These are phyloP conservation scores for Aspergillus aculeatinus DNA, from an alignment of 2,329 filamentous ascomycete genomes.

Conservation along the genomic window DNA sequence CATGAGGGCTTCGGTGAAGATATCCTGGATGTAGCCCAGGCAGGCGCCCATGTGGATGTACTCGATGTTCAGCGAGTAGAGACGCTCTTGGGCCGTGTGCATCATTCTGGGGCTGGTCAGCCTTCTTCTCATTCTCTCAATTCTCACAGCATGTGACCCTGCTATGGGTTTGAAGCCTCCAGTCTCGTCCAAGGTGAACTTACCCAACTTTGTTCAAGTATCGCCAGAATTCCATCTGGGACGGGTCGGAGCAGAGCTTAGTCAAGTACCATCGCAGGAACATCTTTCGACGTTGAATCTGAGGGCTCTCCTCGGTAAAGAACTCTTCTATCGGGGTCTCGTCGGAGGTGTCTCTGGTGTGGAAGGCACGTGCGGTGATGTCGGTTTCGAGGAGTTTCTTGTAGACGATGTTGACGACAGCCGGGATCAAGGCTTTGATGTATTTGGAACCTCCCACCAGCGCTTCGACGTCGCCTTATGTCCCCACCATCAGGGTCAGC, in stretches of 20 bases:
- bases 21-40: conserved; percentile 73
- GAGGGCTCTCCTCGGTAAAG: conserved; percentile 67
- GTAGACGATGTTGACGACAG: conserved; percentile 81
- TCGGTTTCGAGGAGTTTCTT: conserved; percentile 77
- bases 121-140: neutral
- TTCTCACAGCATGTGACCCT: neutral
- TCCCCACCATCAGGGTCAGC: neutral
- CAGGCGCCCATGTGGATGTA: conserved; percentile 75
- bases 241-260: conserved; percentile 72
- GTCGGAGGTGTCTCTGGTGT: conserved; percentile 59
- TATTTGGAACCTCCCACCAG: conserved; percentile 69
- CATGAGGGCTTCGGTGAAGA: conserved; percentile 73
- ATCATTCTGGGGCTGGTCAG: conserved; percentile 57
- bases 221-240: conserved; percentile 75
- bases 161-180: no score
- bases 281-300: conserved; percentile 75
- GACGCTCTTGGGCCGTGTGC: conserved; percentile 73
- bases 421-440: conserved; percentile 77
- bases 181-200: conserved; percentile 28
- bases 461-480: conserved; percentile 67
- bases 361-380: conserved; percentile 76
- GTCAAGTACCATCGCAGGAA: conserved; percentile 73
- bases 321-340: conserved; percentile 66
- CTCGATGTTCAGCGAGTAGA: conserved; percentile 73
- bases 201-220: conserved; percentile 80